A percentile compares a stretch with the other conserved stretches of the same genome.
Conservation (phyloP, 176 grass and related monocot genomes). For the Lolium multiflorum region DNA sequence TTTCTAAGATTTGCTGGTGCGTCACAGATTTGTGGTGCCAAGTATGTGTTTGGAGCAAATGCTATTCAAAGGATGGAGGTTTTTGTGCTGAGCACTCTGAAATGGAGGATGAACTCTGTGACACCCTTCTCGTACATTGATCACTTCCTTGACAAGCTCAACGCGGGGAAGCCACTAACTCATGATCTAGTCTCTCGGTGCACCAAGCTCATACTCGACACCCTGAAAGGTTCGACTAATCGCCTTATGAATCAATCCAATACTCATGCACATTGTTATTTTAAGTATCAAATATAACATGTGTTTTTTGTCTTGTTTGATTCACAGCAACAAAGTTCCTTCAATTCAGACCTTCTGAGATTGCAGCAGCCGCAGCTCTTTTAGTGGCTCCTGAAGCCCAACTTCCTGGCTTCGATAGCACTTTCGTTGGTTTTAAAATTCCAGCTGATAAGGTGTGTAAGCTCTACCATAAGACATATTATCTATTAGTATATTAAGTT, state of each 20-base stretch:
- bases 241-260: not conserved
- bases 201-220: slow-evolving; percentile 60
- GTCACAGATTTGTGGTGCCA: slow-evolving; percentile 51
- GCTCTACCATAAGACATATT: not conserved
- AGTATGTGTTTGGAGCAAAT: slow-evolving; percentile 49
- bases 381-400: slow-evolving; percentile 41
- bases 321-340: slow-evolving; percentile 77
- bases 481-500: not conserved
- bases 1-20: slow-evolving; percentile 11
- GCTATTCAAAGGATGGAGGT: slow-evolving; percentile 76
- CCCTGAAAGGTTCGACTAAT: slow-evolving; percentile 63
- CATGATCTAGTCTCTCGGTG: slow-evolving; percentile 52
- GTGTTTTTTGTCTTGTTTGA: not conserved
- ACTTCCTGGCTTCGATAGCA: slow-evolving; percentile 36
- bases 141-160: slow-evolving; percentile 74
- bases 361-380: slow-evolving; percentile 66
- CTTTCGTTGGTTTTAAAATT: slow-evolving; percentile 48
- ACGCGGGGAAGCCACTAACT: slow-evolving; percentile 44
- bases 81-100: slow-evolving; percentile 67
- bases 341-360: slow-evolving; percentile 77
- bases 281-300: slow-evolving; percentile 9
- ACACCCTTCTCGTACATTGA: slow-evolving; percentile 86
- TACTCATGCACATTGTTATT: not conserved
- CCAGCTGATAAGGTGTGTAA: slow-evolving; percentile 68
- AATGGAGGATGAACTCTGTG: slow-evolving; percentile 79